A percentile compares a stretch with the other conserved stretches of the same genome.
Evolutionary conservation across 2,329 filamentous ascomycete genomes (phyloP).

Genomic region (Neoascochyta sp.): DNA sequence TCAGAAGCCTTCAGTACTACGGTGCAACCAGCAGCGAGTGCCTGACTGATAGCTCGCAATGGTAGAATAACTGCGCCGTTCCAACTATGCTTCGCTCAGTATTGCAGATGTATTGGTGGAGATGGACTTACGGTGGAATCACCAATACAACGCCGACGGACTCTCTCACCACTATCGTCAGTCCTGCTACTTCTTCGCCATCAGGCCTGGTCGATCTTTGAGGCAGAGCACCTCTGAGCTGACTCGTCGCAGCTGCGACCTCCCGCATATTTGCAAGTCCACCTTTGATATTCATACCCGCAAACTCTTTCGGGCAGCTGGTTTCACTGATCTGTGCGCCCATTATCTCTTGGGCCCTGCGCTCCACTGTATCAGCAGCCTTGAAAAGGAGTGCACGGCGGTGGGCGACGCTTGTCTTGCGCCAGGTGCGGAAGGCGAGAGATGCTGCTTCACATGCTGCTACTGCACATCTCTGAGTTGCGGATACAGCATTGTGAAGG

Average conservation of each 20-base stretch:
- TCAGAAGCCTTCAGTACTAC: constrained; percentile 29
- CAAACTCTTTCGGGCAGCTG: constrained; percentile 43
- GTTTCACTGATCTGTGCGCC: constrained; percentile 57
- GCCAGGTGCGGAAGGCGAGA: constrained; percentile 65
- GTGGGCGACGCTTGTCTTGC: constrained; percentile 54
- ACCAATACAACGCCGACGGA: constrained; percentile 72
- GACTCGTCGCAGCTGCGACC: constrained; percentile 38
- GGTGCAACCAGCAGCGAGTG: constrained; percentile 56
- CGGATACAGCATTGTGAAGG: constrained; percentile 53
- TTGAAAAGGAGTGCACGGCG: constrained; percentile 67
- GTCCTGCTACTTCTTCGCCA: constrained; percentile 46
- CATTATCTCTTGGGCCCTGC: constrained; percentile 57
- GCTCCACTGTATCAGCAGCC: constrained; percentile 60
- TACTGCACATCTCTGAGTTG: constrained; percentile 51
- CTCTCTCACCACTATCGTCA: constrained; percentile 64
- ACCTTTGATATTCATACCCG: constrained; percentile 33
- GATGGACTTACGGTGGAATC: constrained; percentile 63
- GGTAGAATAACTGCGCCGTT: constrained; percentile 48
- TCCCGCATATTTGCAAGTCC: constrained; percentile 45
- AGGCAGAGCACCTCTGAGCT: constrained; percentile 39
- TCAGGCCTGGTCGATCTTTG: constrained; percentile 44
- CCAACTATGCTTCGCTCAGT: constrained; percentile 31
- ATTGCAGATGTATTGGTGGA: constrained; percentile 1
- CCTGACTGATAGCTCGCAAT: constrained; percentile 41
- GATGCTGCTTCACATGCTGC: constrained; percentile 58